phyloP scores from a whole-genome alignment of 2,329 filamentous ascomycete genomes.

The Waltergamsia citrina region DNA sequence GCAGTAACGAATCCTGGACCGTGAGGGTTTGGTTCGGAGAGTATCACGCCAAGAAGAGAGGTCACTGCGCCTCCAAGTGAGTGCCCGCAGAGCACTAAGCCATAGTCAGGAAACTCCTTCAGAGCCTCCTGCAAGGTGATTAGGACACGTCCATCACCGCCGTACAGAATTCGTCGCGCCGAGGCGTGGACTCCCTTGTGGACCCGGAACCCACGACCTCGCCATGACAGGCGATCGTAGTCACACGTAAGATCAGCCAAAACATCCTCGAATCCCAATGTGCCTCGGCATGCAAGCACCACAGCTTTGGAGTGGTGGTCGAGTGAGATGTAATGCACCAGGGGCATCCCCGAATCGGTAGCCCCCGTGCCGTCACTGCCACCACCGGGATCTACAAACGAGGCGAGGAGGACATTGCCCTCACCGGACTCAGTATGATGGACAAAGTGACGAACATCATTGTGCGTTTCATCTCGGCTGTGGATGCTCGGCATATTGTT shows the following conservation, averaged over 20 bases:
- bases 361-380: conserved; percentile 56
- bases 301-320: conserved; percentile 65
- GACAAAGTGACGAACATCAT: conserved; percentile 54
- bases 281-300: conserved; percentile 63
- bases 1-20: conserved; percentile 56
- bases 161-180: conserved; percentile 56
- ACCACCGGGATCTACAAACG: conserved; percentile 60
- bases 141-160: conserved; percentile 57
- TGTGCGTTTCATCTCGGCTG: conserved; percentile 39
- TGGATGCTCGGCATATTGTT: conserved; percentile 35
- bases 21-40: conserved; percentile 50
- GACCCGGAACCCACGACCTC: conserved; percentile 55
- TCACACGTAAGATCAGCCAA: conserved; percentile 67
- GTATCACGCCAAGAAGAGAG: conserved; percentile 60
- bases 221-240: conserved; percentile 57
- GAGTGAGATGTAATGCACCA: conserved; percentile 65
- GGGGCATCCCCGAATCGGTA: conserved; percentile 55
- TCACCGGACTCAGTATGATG: conserved; percentile 50
- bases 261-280: conserved; percentile 64
- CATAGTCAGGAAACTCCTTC: conserved; percentile 58
- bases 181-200: conserved; percentile 70
- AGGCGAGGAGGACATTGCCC: conserved; percentile 54
- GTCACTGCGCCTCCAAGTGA: conserved; percentile 63
- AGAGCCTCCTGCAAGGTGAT: conserved; percentile 56
- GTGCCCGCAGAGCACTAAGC: conserved; percentile 60